Percentiles rank a stretch among this genome's conserved stretches.
Conservation (phyloP, 2,329 filamentous ascomycete species). For the Aureobasidium mangrovei region DNA sequence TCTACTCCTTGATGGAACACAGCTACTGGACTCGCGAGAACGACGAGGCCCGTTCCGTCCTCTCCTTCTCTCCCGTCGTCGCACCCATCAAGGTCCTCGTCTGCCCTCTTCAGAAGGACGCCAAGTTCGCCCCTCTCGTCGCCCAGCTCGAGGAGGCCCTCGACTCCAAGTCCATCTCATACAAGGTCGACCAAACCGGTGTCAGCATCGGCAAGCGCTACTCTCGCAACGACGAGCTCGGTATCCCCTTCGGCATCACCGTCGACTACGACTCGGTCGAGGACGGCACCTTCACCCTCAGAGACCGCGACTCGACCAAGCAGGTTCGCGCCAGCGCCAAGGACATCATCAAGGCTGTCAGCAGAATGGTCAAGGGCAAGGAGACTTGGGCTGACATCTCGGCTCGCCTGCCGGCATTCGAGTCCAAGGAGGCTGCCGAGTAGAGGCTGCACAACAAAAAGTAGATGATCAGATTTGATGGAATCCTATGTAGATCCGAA, state of each 20-base stretch:
- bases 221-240: conserved; percentile 88
- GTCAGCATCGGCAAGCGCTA: conserved; percentile 94
- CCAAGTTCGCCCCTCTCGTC: conserved; percentile 70
- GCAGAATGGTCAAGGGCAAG: conserved; percentile 52
- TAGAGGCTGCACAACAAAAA: background rate
- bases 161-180: conserved; percentile 67
- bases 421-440: conserved; percentile 37
- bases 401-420: conserved; percentile 72
- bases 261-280: conserved; percentile 93
- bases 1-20: conserved; percentile 91
- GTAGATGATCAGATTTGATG: too few species aligned
- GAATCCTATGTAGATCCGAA: too few species aligned
- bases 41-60: conserved; percentile 74
- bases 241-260: conserved; percentile 87
- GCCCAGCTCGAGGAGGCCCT: conserved; percentile 66
- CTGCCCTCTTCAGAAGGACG: conserved; percentile 75
- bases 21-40: conserved; percentile 84
- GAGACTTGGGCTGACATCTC: conserved; percentile 64
- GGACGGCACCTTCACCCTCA: conserved; percentile 75
- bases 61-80: conserved; percentile 66
- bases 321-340: conserved; percentile 81
- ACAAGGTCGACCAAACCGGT: conserved; percentile 79
- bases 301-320: conserved; percentile 82
- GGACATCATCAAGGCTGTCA: conserved; percentile 67
- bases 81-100: conserved; percentile 95